Evolutionary conservation across 2,329 filamentous ascomycete species (phyloP), one percentile per base, ranked within the genome.

Genomic region (Didymella lethalis): DNA sequence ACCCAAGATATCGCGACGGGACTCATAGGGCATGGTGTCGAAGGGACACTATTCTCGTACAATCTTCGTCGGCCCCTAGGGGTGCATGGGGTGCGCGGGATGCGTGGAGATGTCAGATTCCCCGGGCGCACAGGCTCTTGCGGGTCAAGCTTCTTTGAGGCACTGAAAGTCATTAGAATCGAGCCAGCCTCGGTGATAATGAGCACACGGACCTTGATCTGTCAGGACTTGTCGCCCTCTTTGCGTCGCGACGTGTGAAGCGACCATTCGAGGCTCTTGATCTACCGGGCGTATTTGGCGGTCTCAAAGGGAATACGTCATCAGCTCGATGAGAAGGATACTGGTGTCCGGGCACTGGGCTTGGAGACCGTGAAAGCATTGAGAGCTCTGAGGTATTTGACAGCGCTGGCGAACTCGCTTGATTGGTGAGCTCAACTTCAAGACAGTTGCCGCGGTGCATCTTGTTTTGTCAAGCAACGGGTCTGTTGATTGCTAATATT

Each of bases 371-470:
- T 2, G 59, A 55, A 14, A 53, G 31, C 7, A 47, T 36, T 4
- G 49, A 57, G 11, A 60, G 23, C 31, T 55, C 53, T 2, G 56
- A 62, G 6, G 26, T 47, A 12, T 59, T 47, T 3, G 62, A 62
- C 3, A 51, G 18, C 0, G 59, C 50, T 8, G 54, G 48, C 2
- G 62, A 56, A 11, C 31, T 25, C n/a, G 44, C 46, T 40, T 51
- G 48, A 54, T 2, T 7, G 2, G 23, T 16, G 16, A 7, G 47
- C 3, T 49, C 23, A 7, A 10, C 0, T 23, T 11, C 4, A 8
- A 41, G 20, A 5, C 29, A 7, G 12, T 41, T 12, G 25, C 14
- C n/a, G 4, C 28, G 8, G 4, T 14, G 11, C 47, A 41, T 49
- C 14, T 41, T 29, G n/a, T 18, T 32, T 11, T 4, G 7, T 29